Evolutionary conservation across 2,329 filamentous ascomycete species (phyloP), one percentile per base, ranked within the genome.

Genomic region (Epichloe festucae): DNA sequence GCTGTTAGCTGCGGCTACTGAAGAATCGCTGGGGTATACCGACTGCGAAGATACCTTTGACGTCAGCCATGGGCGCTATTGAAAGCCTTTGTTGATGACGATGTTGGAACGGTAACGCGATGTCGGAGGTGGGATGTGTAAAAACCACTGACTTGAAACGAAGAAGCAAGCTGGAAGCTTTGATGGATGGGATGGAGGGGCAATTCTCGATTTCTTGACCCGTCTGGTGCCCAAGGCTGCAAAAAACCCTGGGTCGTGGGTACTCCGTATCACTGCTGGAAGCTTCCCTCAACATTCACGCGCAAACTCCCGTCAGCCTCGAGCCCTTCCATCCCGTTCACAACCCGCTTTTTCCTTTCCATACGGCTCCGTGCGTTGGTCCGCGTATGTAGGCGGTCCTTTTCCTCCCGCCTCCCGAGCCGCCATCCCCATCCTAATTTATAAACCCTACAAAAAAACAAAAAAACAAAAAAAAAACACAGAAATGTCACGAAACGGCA

Each of bases 401-500:
- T 38, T 45, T 23, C 41, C 15, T 19, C 15, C 50, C 15, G 3
- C 17, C 10, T 4, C 21, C 21, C 8, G 27, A 31, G 27, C 27
- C 7, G 27, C 27, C 7, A 10, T 10, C 27, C 27, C 27, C 8
- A 31, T 31, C 27, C 40, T 11, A 12, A 11, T 5, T 19, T 11
- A 27, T 27, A 27, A 27, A 49, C 15, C 39, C n/a, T 34, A 19
- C 21, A 38, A 48, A 17, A 48, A 17, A 40, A 5, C 39, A 39
- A 38, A 27, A 19, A 4, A 14, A 21, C n/a, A 45, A 67, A 17
- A 17, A 17, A 41, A 38, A 27, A 19, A 1, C 17, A 17, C 2
- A 14, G 21, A n/a, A 43, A 67, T 67, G 65, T 63, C 64, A 49
- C 60, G 60, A 36, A 52, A 50, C 48, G 56, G 42, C 23, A 46